Conservation (phyloP, 345 rosid species). For the Camelina sativa region DNA sequence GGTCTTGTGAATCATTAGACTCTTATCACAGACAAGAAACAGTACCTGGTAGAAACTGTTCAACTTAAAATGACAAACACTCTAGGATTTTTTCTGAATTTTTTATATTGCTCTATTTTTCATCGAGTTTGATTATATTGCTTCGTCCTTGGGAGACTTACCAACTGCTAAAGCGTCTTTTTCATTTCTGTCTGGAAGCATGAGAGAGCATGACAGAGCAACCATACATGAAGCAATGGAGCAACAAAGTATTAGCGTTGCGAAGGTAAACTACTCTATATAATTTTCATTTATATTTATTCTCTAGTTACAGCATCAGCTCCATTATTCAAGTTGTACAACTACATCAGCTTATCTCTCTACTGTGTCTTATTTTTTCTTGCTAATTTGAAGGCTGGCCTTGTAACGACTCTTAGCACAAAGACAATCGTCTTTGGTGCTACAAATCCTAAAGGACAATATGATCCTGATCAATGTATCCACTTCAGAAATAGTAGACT, state of each 20-base stretch:
- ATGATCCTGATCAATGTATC: conserved; percentile 97
- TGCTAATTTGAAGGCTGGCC: conserved; percentile 76
- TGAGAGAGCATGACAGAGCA: conserved; percentile 98
- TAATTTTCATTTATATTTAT: neutral
- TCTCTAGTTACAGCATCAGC: conserved; percentile 20
- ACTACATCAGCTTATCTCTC: conserved; percentile 13
- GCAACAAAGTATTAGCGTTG: conserved; percentile 97
- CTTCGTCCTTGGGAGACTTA: conserved; percentile 12
- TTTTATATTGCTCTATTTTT: neutral
- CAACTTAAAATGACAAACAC: neutral
- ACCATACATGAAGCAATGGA: conserved; percentile 99
- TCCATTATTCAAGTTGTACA: conserved; percentile 15
- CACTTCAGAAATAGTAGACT: conserved; percentile 25
- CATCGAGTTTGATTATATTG: conserved; percentile 3
- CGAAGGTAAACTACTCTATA: conserved; percentile 63
- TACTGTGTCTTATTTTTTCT: conserved; percentile 6
- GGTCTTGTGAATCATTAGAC: neutral
- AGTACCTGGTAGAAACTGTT: neutral
- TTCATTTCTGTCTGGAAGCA: conserved; percentile 51
- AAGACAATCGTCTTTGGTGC: conserved; percentile 93
- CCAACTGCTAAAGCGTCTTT: neutral
- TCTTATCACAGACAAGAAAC: conserved; percentile 4
- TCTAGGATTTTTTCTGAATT: conserved; percentile 10
- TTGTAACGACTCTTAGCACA: conserved; percentile 90
- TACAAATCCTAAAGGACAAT: conserved; percentile 97